phyloP scores from a whole-genome alignment of 208 protist genomes.

The Trypanosomatidae sp. region DNA sequence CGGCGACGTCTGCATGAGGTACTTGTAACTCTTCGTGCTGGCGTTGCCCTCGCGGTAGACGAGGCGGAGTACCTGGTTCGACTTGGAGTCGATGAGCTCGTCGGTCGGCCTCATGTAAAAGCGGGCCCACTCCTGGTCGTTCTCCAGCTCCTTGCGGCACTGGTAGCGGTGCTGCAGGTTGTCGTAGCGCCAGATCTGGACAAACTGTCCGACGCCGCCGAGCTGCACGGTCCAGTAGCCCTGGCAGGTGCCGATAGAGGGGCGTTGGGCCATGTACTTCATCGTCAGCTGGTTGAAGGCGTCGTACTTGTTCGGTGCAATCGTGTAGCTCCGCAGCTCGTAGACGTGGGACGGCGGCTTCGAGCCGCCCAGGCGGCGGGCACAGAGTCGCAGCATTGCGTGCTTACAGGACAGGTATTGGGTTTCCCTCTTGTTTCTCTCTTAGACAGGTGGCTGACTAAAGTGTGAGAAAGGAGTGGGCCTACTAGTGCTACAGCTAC shows the following conservation, averaged over 20 bases:
- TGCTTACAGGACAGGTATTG: too few relatives aligned
- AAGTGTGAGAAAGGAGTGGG: too few relatives aligned
- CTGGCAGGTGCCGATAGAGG: conserved; percentile 42
- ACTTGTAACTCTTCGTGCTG: conserved; percentile 76
- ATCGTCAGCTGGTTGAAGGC: conserved; percentile 51
- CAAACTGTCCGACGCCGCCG: conserved; percentile 67
- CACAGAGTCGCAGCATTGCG: conserved; percentile 47
- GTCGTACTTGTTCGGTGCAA: conserved; percentile 61
- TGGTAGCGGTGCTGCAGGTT: conserved; percentile 73
- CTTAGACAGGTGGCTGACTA: too few relatives aligned
- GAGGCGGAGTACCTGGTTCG: conserved; percentile 59
- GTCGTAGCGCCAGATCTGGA: conserved; percentile 82
- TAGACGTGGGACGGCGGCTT: conserved; percentile 46
- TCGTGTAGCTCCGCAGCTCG: conserved; percentile 58
- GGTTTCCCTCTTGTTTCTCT: background rate
- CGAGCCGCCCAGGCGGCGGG: background rate
- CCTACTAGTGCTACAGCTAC: too few relatives aligned
- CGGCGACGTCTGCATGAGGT: conserved; percentile 62
- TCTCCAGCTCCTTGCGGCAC: conserved; percentile 41
- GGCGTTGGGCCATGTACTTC: conserved; percentile 51
- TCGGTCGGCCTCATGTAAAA: conserved; percentile 35
- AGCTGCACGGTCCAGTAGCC: conserved; percentile 80
- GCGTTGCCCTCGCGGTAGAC: conserved; percentile 64
- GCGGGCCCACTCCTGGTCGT: conserved; percentile 62
- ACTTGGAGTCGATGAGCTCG: conserved; percentile 40